Evolutionary conservation across 1,139 yeast species (phyloP).

Genomic region (Zygotorulaspora mrakii): DNA sequence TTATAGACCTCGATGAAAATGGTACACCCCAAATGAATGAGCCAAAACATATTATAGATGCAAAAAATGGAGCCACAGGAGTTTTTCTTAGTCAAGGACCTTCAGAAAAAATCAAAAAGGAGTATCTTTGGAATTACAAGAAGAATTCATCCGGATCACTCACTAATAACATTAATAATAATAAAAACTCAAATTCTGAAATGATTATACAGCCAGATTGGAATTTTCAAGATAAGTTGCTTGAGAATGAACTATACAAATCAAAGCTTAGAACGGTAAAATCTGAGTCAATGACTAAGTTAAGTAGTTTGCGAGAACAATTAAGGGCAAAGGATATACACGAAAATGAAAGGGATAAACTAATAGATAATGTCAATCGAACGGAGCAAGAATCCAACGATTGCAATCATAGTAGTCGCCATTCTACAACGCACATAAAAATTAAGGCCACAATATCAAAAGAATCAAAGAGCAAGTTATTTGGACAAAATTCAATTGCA

Average conservation of each 20-base stretch:
- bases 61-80: constrained; percentile 34
- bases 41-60: constrained; percentile 20
- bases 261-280: constrained; percentile 21
- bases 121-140: constrained; percentile 31
- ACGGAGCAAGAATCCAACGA: constrained; percentile 9
- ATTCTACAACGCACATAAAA: constrained; percentile 14
- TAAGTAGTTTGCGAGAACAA: constrained; percentile 25
- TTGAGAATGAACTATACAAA: constrained; percentile 15
- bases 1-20: constrained; percentile 22
- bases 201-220: constrained; percentile 11
- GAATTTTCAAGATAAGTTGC: background rate
- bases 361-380: constrained; percentile 11
- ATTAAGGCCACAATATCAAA: constrained; percentile 25
- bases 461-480: constrained; percentile 28
- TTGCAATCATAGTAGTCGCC: constrained; percentile 13
- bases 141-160: constrained; percentile 12
- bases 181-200: constrained; percentile 5
- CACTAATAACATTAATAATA: background rate
- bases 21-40: constrained; percentile 30
- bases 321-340: constrained; percentile 15
- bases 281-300: constrained; percentile 22
- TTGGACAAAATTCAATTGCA: constrained; percentile 29
- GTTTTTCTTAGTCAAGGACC: constrained; percentile 31
- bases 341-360: constrained; percentile 10
- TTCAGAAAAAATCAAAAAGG: constrained; percentile 32